A percentile compares a stretch with the other conserved stretches of the same genome.
These are phyloP conservation scores for Teunomyces lycoperdinae DNA, from an alignment of 805 yeast genomes.

Conservation along the genomic window DNA sequence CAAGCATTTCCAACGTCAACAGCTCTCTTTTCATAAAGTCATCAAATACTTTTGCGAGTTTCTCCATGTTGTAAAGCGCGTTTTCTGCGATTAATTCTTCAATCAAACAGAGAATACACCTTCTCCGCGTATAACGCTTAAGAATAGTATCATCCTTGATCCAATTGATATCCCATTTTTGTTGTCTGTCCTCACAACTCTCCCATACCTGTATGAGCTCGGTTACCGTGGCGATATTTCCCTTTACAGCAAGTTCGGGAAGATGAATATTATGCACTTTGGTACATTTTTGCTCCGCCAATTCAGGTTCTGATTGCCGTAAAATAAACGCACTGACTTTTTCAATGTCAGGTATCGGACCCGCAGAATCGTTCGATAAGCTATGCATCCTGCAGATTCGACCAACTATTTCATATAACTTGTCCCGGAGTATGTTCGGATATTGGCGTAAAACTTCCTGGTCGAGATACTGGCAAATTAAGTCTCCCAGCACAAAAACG, in stretches of 20 bases:
- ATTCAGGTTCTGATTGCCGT: neutral
- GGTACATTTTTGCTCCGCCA: neutral
- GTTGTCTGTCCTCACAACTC: neutral
- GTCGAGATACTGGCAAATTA: neutral
- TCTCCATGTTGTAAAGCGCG: neutral
- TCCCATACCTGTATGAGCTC: slow-evolving; percentile 1
- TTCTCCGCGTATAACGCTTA: neutral
- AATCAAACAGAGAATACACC: neutral
- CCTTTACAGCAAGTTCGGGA: neutral
- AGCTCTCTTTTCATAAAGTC: neutral
- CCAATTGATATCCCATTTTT: slow-evolving; percentile 2
- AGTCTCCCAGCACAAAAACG: neutral
- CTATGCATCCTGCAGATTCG: neutral
- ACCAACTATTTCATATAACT: neutral
- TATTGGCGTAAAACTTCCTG: neutral
- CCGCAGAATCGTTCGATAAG: neutral
- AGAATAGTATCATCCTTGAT: neutral
- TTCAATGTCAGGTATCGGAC: neutral
- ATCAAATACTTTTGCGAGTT: neutral
- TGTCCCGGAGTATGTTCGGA: neutral
- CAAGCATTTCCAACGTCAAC: slow-evolving; percentile 2
- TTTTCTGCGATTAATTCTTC: neutral
- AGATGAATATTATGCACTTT: neutral
- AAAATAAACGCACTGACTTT: neutral
- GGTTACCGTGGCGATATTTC: slow-evolving; percentile 1